Conservation (phyloP, 306 rosid genomes). For the Malus asiatica region DNA sequence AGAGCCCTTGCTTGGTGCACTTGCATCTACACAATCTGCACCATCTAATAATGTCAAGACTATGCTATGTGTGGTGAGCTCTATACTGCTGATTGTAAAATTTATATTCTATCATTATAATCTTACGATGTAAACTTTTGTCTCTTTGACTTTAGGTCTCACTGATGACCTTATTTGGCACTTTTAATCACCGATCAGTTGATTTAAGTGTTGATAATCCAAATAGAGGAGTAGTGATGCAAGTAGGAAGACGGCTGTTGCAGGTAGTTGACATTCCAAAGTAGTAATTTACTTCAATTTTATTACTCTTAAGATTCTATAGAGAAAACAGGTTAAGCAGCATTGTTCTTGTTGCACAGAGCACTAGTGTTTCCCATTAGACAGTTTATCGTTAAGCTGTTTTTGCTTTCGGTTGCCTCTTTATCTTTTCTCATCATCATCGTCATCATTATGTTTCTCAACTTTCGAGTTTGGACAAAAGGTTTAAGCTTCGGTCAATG, state of each 20-base stretch:
- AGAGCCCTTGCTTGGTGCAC: conserved; percentile 56
- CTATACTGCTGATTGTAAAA: conserved; percentile 3
- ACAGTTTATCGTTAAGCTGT: neutral
- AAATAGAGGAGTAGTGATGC: conserved; percentile 49
- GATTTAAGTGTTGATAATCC: conserved; percentile 23
- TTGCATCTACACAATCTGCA: conserved; percentile 30
- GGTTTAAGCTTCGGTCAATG: neutral
- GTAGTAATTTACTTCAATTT: neutral
- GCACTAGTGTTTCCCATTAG: neutral
- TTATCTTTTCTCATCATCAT: neutral
- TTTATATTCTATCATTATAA: neutral
- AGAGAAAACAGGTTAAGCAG: neutral
- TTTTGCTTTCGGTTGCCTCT: neutral
- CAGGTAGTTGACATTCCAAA: conserved; percentile 43
- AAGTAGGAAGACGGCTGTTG: conserved; percentile 64
- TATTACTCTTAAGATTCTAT: neutral
- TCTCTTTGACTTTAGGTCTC: conserved; percentile 44
- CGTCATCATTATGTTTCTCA: neutral
- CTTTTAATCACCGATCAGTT: conserved; percentile 32
- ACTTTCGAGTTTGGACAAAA: neutral
- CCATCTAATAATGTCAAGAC: conserved; percentile 46
- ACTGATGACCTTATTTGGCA: conserved; percentile 47
- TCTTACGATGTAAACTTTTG: neutral
- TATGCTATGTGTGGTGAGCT: conserved; percentile 56
- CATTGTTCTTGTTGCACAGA: neutral